phyloP scores from a whole-genome alignment of 257 asterid genomes.

The Solanum ossicruentum region DNA sequence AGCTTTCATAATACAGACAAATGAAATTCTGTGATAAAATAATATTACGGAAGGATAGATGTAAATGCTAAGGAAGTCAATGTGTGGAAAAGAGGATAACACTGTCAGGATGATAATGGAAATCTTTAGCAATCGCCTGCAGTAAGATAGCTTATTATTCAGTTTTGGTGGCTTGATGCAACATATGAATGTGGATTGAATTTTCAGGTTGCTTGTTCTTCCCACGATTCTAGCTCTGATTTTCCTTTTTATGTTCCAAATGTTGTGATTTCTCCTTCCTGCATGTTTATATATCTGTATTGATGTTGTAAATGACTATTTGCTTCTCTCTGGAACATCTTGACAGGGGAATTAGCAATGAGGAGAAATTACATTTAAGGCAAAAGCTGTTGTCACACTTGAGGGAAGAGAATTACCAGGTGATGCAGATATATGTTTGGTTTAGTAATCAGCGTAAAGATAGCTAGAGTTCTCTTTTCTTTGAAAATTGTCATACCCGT shows the following conservation, averaged over 20 bases:
- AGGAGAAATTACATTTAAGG: conserved; percentile 81
- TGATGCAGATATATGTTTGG: conserved; percentile 8
- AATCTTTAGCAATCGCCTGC: not conserved
- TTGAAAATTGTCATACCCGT: not conserved
- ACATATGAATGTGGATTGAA: not conserved
- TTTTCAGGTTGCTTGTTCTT: not conserved
- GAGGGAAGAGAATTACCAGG: conserved; percentile 92
- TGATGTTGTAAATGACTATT: not conserved
- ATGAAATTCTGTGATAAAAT: not conserved
- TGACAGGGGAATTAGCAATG: conserved; percentile 71
- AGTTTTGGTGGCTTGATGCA: not conserved
- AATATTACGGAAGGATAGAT: not conserved
- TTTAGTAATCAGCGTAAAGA: not conserved
- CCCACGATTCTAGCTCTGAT: not conserved
- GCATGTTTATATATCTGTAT: not conserved
- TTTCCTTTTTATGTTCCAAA: not conserved
- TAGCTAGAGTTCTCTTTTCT: not conserved
- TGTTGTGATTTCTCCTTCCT: not conserved
- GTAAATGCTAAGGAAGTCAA: not conserved
- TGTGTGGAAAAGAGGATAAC: not conserved
- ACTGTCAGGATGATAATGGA: not conserved
- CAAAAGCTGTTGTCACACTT: conserved; percentile 72
- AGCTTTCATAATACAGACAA: not conserved
- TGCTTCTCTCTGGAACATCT: conserved; percentile 9
- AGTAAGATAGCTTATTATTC: not conserved